Conservation (phyloP, 768 basidiomycete species). For the Strobilomyces echinocephalus region DNA sequence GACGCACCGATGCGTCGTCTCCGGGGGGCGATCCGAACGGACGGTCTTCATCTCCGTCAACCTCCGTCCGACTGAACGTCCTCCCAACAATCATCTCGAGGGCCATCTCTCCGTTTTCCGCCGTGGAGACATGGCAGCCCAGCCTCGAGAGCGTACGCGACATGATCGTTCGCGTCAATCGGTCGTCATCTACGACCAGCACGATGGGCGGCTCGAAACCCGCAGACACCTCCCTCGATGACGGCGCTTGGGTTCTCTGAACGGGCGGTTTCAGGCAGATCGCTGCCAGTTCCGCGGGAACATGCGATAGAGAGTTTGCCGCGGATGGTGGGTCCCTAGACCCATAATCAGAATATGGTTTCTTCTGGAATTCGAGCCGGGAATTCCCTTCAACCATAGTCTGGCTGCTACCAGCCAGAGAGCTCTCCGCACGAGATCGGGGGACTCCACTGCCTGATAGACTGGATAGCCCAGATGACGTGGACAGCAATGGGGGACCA, state of each 20-base stretch:
- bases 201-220: slow-evolving; percentile 51
- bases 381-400: slow-evolving; percentile 4
- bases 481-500: slow-evolving; percentile 17
- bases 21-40: background rate
- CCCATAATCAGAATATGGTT: slow-evolving; percentile 3
- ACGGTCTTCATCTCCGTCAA: background rate
- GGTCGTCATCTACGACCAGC: slow-evolving; percentile 82
- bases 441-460: background rate
- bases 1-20: background rate
- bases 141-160: slow-evolving; percentile 69
- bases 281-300: slow-evolving; percentile 6
- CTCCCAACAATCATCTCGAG: slow-evolving; percentile 62
- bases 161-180: slow-evolving; percentile 77
- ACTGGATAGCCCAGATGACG: background rate
- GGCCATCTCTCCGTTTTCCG: slow-evolving; percentile 80
- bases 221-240: slow-evolving; percentile 5
- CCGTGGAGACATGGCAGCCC: slow-evolving; percentile 72
- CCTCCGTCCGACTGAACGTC: slow-evolving; percentile 1
- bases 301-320: background rate
- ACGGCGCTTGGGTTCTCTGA: slow-evolving; percentile 8
- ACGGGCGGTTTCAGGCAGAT: slow-evolving; percentile 10
- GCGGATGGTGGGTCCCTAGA: background rate
- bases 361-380: background rate
- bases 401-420: slow-evolving; percentile 1
- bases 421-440: background rate